phyloP scores from a whole-genome alignment of 2,329 filamentous ascomycete species.

The Aureobasidium sp. region DNA sequence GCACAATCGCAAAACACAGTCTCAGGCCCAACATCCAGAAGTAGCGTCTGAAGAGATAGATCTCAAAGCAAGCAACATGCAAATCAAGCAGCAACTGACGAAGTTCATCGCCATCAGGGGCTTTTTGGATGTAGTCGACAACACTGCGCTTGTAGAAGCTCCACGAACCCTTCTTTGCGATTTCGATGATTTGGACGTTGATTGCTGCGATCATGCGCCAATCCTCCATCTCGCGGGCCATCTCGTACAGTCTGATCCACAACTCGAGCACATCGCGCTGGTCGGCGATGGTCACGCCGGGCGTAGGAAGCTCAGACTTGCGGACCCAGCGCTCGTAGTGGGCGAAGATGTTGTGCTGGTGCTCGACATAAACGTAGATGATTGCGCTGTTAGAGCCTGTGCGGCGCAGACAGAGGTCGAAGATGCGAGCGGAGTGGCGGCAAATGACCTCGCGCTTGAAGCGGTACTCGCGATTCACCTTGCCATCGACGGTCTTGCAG shows the following conservation, averaged over 20 bases:
- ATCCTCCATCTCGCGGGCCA: neutral
- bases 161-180: neutral
- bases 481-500: neutral
- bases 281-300: neutral
- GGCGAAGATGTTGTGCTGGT: neutral
- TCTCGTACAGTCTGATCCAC: neutral
- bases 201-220: neutral
- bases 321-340: constrained; percentile 8
- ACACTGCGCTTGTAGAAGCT: constrained; percentile 5
- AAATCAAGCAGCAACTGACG: neutral
- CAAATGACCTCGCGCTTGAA: neutral
- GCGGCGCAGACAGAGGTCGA: neutral
- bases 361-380: neutral
- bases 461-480: neutral
- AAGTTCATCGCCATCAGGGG: neutral
- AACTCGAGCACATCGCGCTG: neutral
- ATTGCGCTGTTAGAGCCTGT: neutral
- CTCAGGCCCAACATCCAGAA: neutral
- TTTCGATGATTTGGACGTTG: neutral
- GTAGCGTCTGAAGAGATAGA: neutral
- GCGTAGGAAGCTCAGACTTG: neutral
- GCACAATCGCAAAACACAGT: neutral
- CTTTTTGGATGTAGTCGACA: neutral
- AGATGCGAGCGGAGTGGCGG: neutral
- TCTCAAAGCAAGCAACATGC: neutral